phyloP scores from a whole-genome alignment of 2,329 filamentous ascomycete species.

The Alternaria gansuensis region DNA sequence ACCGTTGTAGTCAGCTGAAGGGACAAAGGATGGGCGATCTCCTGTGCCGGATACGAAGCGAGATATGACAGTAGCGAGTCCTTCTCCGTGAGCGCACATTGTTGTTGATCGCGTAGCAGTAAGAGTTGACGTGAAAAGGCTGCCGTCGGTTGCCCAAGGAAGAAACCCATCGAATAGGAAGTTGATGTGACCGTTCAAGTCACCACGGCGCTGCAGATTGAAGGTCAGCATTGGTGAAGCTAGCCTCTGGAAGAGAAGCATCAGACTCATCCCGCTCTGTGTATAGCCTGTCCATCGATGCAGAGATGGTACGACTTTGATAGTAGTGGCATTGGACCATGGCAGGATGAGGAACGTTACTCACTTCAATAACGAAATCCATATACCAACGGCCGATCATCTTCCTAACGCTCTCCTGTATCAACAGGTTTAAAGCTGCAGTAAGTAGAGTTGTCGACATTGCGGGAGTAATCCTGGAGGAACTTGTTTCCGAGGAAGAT shows the following conservation, averaged over 20 bases:
- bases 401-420: constrained; percentile 59
- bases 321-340: neutral
- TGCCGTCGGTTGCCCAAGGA: constrained; percentile 59
- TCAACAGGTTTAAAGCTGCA: constrained; percentile 52
- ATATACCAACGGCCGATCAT: constrained; percentile 59
- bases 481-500: constrained; percentile 45
- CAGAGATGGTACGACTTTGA: neutral
- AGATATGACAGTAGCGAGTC: constrained; percentile 50
- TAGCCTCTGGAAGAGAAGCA: neutral
- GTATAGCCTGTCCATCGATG: neutral
- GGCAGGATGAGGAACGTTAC: neutral
- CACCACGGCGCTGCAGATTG: constrained; percentile 7
- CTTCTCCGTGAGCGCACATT: constrained; percentile 54
- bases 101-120: constrained; percentile 41
- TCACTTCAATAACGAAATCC: constrained; percentile 36
- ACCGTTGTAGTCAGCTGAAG: neutral
- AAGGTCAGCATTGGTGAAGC: constrained; percentile 1
- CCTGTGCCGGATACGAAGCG: constrained; percentile 36
- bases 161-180: constrained; percentile 56
- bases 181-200: constrained; percentile 18
- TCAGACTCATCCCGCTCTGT: neutral
- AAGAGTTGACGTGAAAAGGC: constrained; percentile 55
- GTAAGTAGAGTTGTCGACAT: constrained; percentile 57
- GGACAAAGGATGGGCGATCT: constrained; percentile 3
- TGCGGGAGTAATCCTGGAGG: constrained; percentile 45